Evolutionary conservation across 371 early-diverging fungal genomes (phyloP), one percentile per base, ranked within the genome.

Genomic region (Apophysomyces trapeziformis): DNA sequence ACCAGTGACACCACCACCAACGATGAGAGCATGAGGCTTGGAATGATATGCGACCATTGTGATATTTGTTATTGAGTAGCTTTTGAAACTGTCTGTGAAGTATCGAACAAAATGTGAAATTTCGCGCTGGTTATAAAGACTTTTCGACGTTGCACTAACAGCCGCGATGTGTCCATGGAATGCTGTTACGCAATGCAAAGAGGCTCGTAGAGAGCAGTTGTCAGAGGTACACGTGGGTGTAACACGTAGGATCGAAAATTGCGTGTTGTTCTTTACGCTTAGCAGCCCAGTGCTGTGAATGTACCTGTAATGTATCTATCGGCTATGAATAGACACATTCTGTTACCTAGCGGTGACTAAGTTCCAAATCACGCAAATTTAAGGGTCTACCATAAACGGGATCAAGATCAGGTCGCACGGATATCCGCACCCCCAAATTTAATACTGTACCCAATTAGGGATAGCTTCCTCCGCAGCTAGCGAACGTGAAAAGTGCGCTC

Each of bases 21-120:
- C 54, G 54, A 50, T 50, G 54, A 50, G 54, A 50, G 54, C 54
- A 50, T 50, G 54, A 50, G 54, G 54, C 54, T 50, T 50, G 54
- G 54, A 50, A 11, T 2, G 54, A 50, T 50, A 50, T 35, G 54
- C 54, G 21, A 50, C 54, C 54, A 50, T 50, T 50, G 54, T 50
- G 54, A 50, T n/a, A 18, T 21, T 5, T 50, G n/a, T 9, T 50
- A 11, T 18, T 7, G 1, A 21, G 54, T 50, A 21, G 54, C 21
- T 50, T 16, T 50, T 50, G 46, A 45, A 26, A 26, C 32, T 26
- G 32, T 26, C 32, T 26, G 54, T 21, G 54, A 50, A 21, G 54
- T 50, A 50, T 50, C 54, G 54, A 50, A 5, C 54, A 50, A 21
- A 50, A 50, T 21, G 54, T 50, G 21, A 50, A 50, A 50, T 50